Evolutionary conservation across 495 filamentous ascomycete species (phyloP).

Genomic region (Neurospora sp.): DNA sequence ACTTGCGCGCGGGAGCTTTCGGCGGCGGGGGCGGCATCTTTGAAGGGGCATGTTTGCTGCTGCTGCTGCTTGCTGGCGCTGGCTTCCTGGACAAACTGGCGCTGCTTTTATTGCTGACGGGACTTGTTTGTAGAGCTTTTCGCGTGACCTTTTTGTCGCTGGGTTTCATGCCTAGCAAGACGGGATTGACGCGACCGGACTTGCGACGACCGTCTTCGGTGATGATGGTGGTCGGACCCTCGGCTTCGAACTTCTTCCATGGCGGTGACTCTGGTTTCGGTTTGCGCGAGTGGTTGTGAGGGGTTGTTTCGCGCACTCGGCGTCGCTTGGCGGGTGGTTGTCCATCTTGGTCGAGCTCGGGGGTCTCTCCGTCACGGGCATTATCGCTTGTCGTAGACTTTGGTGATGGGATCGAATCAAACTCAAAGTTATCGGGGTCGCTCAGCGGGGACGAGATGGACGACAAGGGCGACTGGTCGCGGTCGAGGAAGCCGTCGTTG

Average conservation of each 20-base stretch:
- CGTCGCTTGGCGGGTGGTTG: slow-evolving; percentile 61
- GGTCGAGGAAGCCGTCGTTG: neutral
- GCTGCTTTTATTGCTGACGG: neutral
- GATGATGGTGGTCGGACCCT: slow-evolving; percentile 74
- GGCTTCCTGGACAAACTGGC: neutral
- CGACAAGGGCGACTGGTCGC: neutral
- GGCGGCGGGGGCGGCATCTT: slow-evolving; percentile 6
- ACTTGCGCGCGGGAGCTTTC: slow-evolving; percentile 13
- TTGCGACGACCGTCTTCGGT: slow-evolving; percentile 72
- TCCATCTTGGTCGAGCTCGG: slow-evolving; percentile 23
- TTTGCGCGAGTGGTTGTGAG: slow-evolving; percentile 22
- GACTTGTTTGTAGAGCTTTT: slow-evolving; percentile 22
- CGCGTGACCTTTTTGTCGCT: slow-evolving; percentile 52
- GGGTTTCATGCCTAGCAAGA: slow-evolving; percentile 59
- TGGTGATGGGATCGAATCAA: neutral
- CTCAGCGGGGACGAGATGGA: neutral
- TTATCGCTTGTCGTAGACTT: neutral
- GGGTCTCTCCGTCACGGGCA: neutral
- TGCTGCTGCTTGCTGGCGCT: neutral
- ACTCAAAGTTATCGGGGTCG: neutral
- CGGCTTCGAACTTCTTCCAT: slow-evolving; percentile 82
- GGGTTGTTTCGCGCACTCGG: slow-evolving; percentile 45
- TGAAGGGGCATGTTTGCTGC: slow-evolving; percentile 6
- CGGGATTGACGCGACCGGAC: slow-evolving; percentile 69
- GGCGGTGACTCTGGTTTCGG: slow-evolving; percentile 65